phyloP scores from a whole-genome alignment of 2,329 filamentous ascomycete genomes.

The Diaporthe humulicola region DNA sequence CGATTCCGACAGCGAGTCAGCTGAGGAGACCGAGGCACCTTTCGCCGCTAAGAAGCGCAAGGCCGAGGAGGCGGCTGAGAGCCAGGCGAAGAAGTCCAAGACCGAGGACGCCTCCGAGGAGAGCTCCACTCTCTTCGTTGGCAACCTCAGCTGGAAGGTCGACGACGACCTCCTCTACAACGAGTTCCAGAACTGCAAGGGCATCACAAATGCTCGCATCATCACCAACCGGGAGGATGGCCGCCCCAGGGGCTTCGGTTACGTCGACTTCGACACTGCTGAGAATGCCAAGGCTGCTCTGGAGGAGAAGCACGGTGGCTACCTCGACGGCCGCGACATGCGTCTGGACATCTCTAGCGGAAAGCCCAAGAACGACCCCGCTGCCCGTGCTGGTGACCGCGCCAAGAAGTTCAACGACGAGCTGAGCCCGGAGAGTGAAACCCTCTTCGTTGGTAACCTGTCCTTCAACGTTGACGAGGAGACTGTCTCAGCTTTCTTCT shows the following conservation, averaged over 20 bases:
- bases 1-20: conserved; percentile 48
- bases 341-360: conserved; percentile 55
- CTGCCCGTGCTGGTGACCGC: conserved; percentile 72
- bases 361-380: conserved; percentile 45
- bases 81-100: conserved; percentile 77
- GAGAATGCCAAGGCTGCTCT: conserved; percentile 59
- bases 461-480: conserved; percentile 88
- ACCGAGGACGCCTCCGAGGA: conserved; percentile 63
- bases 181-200: conserved; percentile 85
- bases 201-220: conserved; percentile 80
- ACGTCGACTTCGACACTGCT: conserved; percentile 84
- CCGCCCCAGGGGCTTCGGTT: conserved; percentile 92
- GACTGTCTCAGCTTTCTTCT: conserved; percentile 79
- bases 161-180: conserved; percentile 85
- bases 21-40: conserved; percentile 45
- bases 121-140: conserved; percentile 83
- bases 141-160: conserved; percentile 91
- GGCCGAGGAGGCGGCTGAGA: conserved; percentile 65
- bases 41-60: conserved; percentile 75
- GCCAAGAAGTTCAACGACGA: conserved; percentile 82
- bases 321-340: conserved; percentile 53
- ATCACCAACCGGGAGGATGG: conserved; percentile 86
- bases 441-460: conserved; percentile 92
- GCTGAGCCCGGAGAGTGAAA: conserved; percentile 84
- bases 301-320: conserved; percentile 53